Base-by-base conservation (phyloP, 495 filamentous ascomycete genomes). In the Penicillium paradoxum region DNA sequence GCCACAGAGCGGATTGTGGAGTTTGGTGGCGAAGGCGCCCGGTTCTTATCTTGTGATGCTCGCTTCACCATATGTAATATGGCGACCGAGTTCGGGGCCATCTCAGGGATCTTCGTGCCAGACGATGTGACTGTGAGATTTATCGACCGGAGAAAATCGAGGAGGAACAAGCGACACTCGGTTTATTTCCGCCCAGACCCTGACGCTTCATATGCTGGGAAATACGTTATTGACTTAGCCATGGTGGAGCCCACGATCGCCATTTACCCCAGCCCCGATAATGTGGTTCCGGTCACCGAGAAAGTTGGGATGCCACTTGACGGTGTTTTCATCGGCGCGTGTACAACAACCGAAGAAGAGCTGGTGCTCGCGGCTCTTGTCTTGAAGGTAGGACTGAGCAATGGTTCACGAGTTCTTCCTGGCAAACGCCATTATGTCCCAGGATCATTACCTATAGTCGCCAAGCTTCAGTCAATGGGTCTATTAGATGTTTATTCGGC, bases 1-100 rank as follows among this genome's bases (percentile, higher is more conserved):
- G 74, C 75, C 1, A 55, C 69, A 0, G 68, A 79, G 8, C 56
- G 72, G 17, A 64, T 73, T 1, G 75, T 79, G 0, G 75, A 79
- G 59, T 79, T 68, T 44, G 69, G 64, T 18, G 74, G 74, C 0
- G 65, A 70, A 0, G 73, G 73, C 0, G 38, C 68, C 8, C 45
- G 54, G 24, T 53, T 68, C 45, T 51, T 77, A 11, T 70, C 69
- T 7, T 67, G 58, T 15, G 74, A 79, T 66, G 72, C 71, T 1
- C 62, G 76, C n/a, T 79, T 79, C 55, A 73, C 74, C 0, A 75
- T 77, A 33, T 62, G 60, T 11, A 79, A 79, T 37, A 79, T 79
- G 76, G 70, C 66, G 1, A 74, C 75, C 8, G 73, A 79, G 46
- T 70, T 79, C 47, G 75, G 74, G 4, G 74, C 67, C 11, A 65